Percentiles rank a stretch among this genome's conserved stretches.
These are phyloP conservation scores for Fraxinus baroniana DNA, from an alignment of 305 asterid genomes.

Conservation along the genomic window DNA sequence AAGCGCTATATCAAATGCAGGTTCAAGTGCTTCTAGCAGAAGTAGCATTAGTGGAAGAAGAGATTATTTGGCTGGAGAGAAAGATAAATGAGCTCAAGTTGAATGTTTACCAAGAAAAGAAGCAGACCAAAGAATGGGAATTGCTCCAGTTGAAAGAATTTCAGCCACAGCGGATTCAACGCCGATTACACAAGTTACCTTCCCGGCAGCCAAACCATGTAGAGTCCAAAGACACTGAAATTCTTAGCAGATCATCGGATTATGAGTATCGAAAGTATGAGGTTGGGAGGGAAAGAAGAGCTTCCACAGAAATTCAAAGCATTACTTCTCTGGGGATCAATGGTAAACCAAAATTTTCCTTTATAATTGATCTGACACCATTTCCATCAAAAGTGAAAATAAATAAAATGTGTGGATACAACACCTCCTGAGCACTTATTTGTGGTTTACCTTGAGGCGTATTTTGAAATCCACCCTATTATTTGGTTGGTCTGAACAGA, in stretches of 20 bases:
- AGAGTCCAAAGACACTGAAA: slow-evolving; percentile 30
- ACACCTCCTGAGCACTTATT: not conserved
- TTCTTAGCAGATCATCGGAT: slow-evolving; percentile 40
- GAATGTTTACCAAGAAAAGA: slow-evolving; percentile 48
- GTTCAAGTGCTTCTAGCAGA: slow-evolving; percentile 75
- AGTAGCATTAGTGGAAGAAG: slow-evolving; percentile 60
- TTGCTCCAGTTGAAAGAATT: slow-evolving; percentile 33
- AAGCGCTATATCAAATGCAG: slow-evolving; percentile 33
- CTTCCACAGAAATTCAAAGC: slow-evolving; percentile 51
- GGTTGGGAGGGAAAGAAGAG: slow-evolving; percentile 47
- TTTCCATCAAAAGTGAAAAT: not conserved
- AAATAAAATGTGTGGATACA: not conserved
- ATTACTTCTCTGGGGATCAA: slow-evolving; percentile 31
- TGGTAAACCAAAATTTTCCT: slow-evolving; percentile 24
- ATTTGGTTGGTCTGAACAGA: slow-evolving; percentile 35
- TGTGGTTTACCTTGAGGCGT: not conserved
- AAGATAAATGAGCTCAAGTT: slow-evolving; percentile 52
- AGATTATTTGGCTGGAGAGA: slow-evolving; percentile 68
- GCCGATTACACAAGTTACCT: slow-evolving; percentile 39
- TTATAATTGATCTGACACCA: not conserved
- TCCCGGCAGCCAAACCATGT: slow-evolving; percentile 42
- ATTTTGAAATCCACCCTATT: slow-evolving; percentile 9
- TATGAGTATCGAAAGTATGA: slow-evolving; percentile 38
- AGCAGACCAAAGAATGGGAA: slow-evolving; percentile 47
- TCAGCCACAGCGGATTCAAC: slow-evolving; percentile 38